Evolutionary conservation across 257 asterid genomes (phyloP).

Genomic region (Lycium ferocissimum): DNA sequence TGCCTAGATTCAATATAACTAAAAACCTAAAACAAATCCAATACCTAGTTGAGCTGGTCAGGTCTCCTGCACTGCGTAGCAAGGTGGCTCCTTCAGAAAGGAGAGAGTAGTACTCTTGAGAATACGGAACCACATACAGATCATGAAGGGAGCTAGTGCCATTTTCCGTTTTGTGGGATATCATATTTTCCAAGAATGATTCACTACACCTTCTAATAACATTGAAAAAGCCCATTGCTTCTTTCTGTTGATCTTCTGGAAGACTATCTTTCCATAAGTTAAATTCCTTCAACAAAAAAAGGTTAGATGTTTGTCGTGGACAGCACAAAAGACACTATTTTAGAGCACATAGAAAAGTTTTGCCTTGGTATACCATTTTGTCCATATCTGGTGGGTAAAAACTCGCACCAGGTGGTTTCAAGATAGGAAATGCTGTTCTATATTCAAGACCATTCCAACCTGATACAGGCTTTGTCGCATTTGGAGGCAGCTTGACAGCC

Average conservation of each 20-base stretch:
- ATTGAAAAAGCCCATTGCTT: conserved; percentile 79
- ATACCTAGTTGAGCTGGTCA: conserved; percentile 70
- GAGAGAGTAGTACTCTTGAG: conserved; percentile 63
- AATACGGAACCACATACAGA: conserved; percentile 74
- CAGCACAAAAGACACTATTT: neutral
- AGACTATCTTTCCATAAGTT: conserved; percentile 83
- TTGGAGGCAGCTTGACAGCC: conserved; percentile 68
- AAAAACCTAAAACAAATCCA: neutral
- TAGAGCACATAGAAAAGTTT: neutral
- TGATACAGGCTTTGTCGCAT: conserved; percentile 70
- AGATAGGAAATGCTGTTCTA: conserved; percentile 69
- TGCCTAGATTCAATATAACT: neutral
- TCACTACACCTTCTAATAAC: conserved; percentile 83
- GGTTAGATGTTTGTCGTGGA: no score
- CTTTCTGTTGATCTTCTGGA: conserved; percentile 68
- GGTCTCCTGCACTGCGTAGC: conserved; percentile 80
- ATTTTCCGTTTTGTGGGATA: conserved; percentile 35
- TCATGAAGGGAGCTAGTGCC: conserved; percentile 51
- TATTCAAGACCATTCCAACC: conserved; percentile 92
- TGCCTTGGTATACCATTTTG: conserved; percentile 62
- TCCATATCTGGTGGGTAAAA: conserved; percentile 95
- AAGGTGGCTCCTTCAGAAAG: conserved; percentile 75
- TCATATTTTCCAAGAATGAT: conserved; percentile 51
- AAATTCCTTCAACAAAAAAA: conserved; percentile 64
- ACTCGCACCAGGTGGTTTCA: conserved; percentile 86